Evolutionary conservation across 345 rosid species (phyloP).

Genomic region (Populus pruinosa): DNA sequence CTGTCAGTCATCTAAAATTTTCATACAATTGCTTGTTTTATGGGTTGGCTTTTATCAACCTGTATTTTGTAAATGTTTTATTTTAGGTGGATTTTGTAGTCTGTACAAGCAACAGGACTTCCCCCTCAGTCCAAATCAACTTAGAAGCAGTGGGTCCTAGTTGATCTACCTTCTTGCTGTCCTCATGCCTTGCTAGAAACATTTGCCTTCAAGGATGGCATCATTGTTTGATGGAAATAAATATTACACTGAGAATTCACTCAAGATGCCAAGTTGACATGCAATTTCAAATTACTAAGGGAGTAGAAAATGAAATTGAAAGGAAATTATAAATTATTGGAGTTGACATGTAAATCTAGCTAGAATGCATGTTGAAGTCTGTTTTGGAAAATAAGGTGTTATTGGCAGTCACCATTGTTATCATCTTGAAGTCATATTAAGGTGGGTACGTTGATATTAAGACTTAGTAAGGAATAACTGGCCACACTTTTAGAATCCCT

Average conservation of each 20-base stretch:
- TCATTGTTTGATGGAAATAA: too few relatives aligned
- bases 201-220: background rate
- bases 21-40: background rate
- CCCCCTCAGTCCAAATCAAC: background rate
- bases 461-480: background rate
- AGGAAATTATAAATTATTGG: too few relatives aligned
- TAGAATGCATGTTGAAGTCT: too few relatives aligned
- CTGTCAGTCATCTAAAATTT: too few relatives aligned
- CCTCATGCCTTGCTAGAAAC: background rate
- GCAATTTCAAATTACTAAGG: too few relatives aligned
- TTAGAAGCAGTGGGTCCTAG: too few relatives aligned
- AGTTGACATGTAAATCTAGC: too few relatives aligned
- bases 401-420: background rate
- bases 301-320: too few relatives aligned
- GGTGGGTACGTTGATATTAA: background rate
- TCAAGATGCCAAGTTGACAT: too few relatives aligned
- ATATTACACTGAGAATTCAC: too few relatives aligned
- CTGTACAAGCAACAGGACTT: too few relatives aligned
- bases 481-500: background rate
- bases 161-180: background rate
- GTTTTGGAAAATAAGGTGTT: background rate
- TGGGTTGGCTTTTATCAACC: background rate
- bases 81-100: background rate
- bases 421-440: background rate
- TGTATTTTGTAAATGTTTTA: background rate